Percentiles rank a stretch among this genome's conserved stretches.
Conservation (phyloP, 2,329 filamentous ascomycete species). For the Peltaster fructicola region DNA sequence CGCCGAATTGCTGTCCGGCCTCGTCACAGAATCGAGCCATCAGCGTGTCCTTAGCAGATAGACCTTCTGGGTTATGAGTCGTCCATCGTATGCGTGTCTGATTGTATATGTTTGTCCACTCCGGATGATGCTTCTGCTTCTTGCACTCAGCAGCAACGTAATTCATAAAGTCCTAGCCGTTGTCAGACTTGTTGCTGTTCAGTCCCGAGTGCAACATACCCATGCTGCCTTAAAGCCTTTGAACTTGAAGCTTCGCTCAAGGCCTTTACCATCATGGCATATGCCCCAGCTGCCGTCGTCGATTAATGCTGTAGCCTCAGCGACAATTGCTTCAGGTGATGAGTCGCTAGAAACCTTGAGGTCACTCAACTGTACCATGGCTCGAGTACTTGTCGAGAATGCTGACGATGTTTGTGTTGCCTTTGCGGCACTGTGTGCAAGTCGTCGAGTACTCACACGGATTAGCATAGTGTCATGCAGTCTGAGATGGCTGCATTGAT, state of each 20-base stretch:
- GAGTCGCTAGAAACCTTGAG: too few relatives aligned
- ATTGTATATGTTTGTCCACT: constrained; percentile 65
- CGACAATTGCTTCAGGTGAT: constrained; percentile 5
- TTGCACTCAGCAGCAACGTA: constrained; percentile 50
- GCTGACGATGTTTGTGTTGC: too few relatives aligned
- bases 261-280: constrained; percentile 15
- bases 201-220: constrained; percentile 12
- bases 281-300: constrained; percentile 16
- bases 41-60: constrained; percentile 45
- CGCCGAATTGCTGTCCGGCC: constrained; percentile 12
- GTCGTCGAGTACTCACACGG: too few relatives aligned
- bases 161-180: constrained; percentile 55
- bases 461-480: too few relatives aligned
- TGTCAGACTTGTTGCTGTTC: not conserved
- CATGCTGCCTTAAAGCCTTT: constrained; percentile 22
- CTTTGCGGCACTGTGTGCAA: too few relatives aligned
- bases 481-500: too few relatives aligned
- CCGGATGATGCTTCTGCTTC: constrained; percentile 51
- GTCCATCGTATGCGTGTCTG: constrained; percentile 56
- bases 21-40: constrained; percentile 47
- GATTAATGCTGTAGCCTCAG: constrained; percentile 12
- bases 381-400: too few relatives aligned
- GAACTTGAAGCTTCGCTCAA: constrained; percentile 21
- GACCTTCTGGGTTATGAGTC: constrained; percentile 47
- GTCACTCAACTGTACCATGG: too few relatives aligned